Evolutionary conservation across 1,284 basidiomycete species (phyloP), one percentile per base, ranked within the genome.

Genomic region (Ceratobasidium sp.): DNA sequence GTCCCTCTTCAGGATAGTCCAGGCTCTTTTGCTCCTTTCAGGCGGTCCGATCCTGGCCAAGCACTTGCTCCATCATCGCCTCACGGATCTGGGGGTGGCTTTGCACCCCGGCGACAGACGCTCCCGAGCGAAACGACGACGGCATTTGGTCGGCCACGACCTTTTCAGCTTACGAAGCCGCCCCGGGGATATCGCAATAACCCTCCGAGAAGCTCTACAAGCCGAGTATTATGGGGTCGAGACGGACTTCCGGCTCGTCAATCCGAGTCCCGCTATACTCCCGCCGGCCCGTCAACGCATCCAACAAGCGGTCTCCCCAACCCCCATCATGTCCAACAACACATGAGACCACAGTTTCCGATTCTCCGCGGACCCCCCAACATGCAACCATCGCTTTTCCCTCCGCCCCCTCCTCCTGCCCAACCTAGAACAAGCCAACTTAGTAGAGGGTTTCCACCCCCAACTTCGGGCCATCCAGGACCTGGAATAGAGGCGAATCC

Each of bases 201-300:
- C 20, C 34, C 67, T 29, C 32, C 29, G 8, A 53, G 67, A 3
- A 43, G 67, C 29, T 47, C 54, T 17, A 22, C 53, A 22, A 47
- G 67, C 22, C 53, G 67, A 25, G 20, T 45, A 27, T 42, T 68
- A 25, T 68, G 67, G 67, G 67, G 67, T 17, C 67, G 67, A 42
- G 67, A 68, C 38, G 67, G 67, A n/a, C 67, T 68, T 31, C 67
- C 67, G 2, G 25, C 54, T 47, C 67, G 67, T 17, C 40, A 31
- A n/a, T 49, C 35, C 12, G 67, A 68, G 22, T 10, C 22, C 8
- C 53, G 43, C 17, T 25, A 52, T 17, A 17, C n/a, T 4, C 22
- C 38, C 27, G 10, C 40, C 8, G 31, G 54, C 27, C 34, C 32
- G 20, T 42, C 54, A 15, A 31, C 45, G 7, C 12, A 25, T 15